Base-by-base conservation (phyloP, 1,284 basidiomycete genomes). In the Testicularia cyperi region DNA sequence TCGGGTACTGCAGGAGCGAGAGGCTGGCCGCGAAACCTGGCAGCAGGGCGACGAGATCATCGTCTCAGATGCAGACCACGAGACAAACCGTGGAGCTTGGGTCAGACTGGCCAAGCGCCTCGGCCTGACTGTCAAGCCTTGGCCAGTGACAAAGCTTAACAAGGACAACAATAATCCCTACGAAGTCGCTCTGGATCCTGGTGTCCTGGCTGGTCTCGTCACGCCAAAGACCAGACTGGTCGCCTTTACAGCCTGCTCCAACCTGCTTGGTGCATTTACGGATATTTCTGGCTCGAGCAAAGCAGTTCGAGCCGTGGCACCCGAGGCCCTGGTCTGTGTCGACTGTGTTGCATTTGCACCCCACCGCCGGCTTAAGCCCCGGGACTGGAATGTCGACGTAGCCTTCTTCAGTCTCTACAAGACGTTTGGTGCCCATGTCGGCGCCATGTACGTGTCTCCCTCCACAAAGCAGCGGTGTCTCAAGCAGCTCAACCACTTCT, bases 41-140 rank as follows among this genome's bases (percentile, higher is more conserved):
- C 14, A 82, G 86, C 39, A 85, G 85, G 44, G 71, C 57, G 1
- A 88, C 48, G 87, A 89, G 73, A 82, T 89, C 44, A 83, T 89
- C 46, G 68, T 88, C 26, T 86, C 84, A 0, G 61, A 73, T 29
- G 83, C 83, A 2, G 88, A 89, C 70, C 88, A 89, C 61, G 87
- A 90, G 86, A 87, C 88, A 0, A 89, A 89, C 62, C 81, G 78
- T n/a, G 86, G 87, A 0, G 82, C 85, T 0, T 90, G 88, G 88
- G 86, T 86, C 75, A 82, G 83, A 44, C 80, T 89, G 10, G 86
- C 87, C 0, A 78, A 79, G n/a, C 81, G 85, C 6, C 77, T 78
- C 8, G 82, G 82, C 2, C 81, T 82, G 2, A 65, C 79, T 0
- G 39, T 88, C 44, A 85, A 85, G 57, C 76, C 80, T 48, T 88